Evolutionary conservation across 2,329 filamentous ascomycete genomes (phyloP).

Genomic region (Paecilomyces niveus): DNA sequence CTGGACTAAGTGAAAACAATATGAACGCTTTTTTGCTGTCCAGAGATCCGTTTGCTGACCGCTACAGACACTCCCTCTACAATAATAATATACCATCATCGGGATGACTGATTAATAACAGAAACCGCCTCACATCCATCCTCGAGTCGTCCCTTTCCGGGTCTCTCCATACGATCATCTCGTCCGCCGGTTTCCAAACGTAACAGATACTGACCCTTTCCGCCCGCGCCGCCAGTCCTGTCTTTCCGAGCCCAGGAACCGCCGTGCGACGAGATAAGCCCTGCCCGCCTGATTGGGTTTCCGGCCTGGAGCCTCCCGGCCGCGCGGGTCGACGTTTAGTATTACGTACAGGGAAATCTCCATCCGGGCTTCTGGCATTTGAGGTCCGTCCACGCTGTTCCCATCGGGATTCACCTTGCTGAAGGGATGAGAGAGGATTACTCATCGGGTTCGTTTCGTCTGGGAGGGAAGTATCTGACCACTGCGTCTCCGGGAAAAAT

Average conservation of each 20-base stretch:
- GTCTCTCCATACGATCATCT: slow-evolving; percentile 1
- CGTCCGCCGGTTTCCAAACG: slow-evolving; percentile 16
- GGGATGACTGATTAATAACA: slow-evolving; percentile 10
- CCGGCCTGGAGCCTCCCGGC: slow-evolving; percentile 1
- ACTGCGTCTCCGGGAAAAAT: background rate
- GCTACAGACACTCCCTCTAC: slow-evolving; percentile 7
- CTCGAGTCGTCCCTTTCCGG: slow-evolving; percentile 9
- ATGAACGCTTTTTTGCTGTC: background rate
- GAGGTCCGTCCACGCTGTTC: background rate
- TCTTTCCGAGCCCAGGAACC: background rate
- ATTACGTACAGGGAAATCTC: slow-evolving; percentile 26
- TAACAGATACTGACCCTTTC: slow-evolving; percentile 16
- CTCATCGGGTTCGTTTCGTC: background rate
- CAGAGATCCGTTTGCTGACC: background rate
- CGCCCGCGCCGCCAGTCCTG: slow-evolving; percentile 9
- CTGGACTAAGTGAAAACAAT: background rate
- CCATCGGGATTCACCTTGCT: background rate
- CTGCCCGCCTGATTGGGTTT: slow-evolving; percentile 20
- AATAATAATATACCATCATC: slow-evolving; percentile 4
- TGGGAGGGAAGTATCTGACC: background rate
- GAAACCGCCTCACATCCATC: slow-evolving; percentile 4
- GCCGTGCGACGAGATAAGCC: slow-evolving; percentile 22
- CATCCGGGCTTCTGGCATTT: background rate
- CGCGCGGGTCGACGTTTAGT: slow-evolving; percentile 12
- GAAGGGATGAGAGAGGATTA: background rate